Base-by-base conservation (phyloP, 2,329 filamentous ascomycete genomes). In the Microascus cirrosus region DNA sequence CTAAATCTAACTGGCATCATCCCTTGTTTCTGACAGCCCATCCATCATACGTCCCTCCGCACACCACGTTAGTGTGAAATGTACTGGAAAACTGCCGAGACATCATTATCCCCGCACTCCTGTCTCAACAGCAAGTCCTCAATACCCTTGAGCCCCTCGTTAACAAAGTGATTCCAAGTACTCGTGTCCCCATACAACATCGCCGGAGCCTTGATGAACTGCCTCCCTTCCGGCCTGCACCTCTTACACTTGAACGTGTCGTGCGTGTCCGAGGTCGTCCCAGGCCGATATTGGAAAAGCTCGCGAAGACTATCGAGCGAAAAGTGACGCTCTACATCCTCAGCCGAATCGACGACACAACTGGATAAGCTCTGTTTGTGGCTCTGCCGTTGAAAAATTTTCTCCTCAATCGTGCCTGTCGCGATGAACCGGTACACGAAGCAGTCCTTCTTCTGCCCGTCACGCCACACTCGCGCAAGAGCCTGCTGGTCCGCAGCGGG, bases 351-450 rank as follows among this genome's bases (percentile, higher is more conserved):
- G 8, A 99, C 94, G 4, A 99, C 94, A 65, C 92, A 96, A 0
- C 90, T 95, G 0, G 93, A 97, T 1, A 99, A 77, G 8, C 90
- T 95, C 72, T 99, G 94, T 73, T 99, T 99, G 77, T 99, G 95
- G 1, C 90, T 95, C 68, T 99, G 94, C 11, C 95, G 87, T 71
- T 99, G 94, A 75, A 99, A 99, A 64, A 99, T 96, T 75, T 99
- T 99, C 72, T 99, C 94, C 69, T 99, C 94, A 61, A 99, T 99
- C 0, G 92, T 96, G 3, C 94, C 94, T 0, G 95, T 97, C 0
- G 92, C 89, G 65, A 99, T 99, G 74, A 99, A 99, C n/a, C 94
- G 89, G 71, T 99, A 99, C 18, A 99, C 94, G 66, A 99, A 99
- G 68, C 94, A 99, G 67, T 99, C 94, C 69, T 99, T 99, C 79